Evolutionary conservation across 305 asterid species (phyloP), one percentile per base, ranked within the genome.

Genomic region (Solanum hybrid): DNA sequence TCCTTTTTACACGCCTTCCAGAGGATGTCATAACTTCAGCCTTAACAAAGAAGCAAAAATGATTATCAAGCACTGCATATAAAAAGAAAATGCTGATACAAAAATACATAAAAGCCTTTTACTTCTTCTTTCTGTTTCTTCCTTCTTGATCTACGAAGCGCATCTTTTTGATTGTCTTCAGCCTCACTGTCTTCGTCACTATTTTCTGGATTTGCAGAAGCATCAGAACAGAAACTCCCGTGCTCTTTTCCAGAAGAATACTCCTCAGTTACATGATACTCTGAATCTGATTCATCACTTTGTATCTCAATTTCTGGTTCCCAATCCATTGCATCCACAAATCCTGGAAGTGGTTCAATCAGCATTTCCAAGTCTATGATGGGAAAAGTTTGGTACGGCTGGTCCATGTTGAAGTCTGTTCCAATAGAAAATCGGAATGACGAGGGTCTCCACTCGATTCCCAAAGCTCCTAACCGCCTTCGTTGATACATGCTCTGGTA

Each of bases 381-480:
- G 35, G 99, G 99, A 92, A 90, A 94, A 95, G 96, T 93, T 80
- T 94, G 98, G 92, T 91, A 94, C 71, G 95, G 97, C 64, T 96
- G 98, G 95, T 94, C 98, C 87, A 94, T 93, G 91, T 92, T 94
- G 92, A 95, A 94, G 93, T 97, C 99, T 26, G 95, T 92, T 79
- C 99, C 99, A 84, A 96, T 92, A 89, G 98, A 95, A 93, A 95
- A 94, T 92, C 95, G 96, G 87, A 96, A 88, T 81, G 98, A 92
- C 34, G 99, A 90, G 82, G 97, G 99, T 81, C 98, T 97, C 99
- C 99, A 97, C 93, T 97, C 99, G 37, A 95, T 92, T 88, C 99
- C 99, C 90, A 95, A 94, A 88, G 97, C 98, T 92, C 99, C 99
- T 40, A 96, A 93, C 85, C 99, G 95, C 89, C 99, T 93, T 90